A percentile compares a stretch with the other conserved stretches of the same genome.
These are phyloP conservation scores for Breviolum minutum DNA, from an alignment of 73 alveolate genomes.

Conservation along the genomic window DNA sequence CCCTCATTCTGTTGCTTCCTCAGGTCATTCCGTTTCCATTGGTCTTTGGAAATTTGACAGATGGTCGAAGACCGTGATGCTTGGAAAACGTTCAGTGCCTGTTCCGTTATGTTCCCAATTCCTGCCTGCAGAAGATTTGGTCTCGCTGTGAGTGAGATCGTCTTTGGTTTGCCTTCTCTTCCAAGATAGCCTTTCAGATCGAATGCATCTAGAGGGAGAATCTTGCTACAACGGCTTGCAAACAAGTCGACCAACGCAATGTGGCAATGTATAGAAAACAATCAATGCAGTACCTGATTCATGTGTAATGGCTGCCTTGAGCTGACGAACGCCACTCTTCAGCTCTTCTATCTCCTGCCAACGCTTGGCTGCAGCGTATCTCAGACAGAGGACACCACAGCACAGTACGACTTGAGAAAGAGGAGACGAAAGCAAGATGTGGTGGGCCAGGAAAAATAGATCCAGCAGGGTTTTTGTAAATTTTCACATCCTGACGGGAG, in stretches of 20 bases:
- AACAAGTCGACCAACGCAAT: too few relatives aligned
- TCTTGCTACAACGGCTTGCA: not conserved
- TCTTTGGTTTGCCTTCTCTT: constrained; percentile 76
- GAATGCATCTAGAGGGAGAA: not conserved
- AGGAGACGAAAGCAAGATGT: not conserved
- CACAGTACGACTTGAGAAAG: too few relatives aligned
- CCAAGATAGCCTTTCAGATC: constrained; percentile 50
- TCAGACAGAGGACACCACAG: not conserved
- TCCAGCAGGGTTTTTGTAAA: too few relatives aligned
- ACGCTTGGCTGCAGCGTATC: not conserved
- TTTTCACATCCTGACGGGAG: too few relatives aligned
- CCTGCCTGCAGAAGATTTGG: constrained; percentile 58
- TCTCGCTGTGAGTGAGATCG: constrained; percentile 75
- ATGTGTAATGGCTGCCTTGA: not conserved
- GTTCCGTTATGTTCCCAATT: too few relatives aligned
- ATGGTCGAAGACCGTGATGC: too few relatives aligned
- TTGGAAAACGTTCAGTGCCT: too few relatives aligned
- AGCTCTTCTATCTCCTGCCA: constrained; percentile 66
- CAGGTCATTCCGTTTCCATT: too few relatives aligned
- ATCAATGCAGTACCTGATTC: not conserved
- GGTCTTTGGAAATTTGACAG: too few relatives aligned
- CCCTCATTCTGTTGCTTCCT: too few relatives aligned
- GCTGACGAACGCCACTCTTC: constrained; percentile 82
- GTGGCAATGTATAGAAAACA: too few relatives aligned
- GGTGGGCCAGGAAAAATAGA: not conserved